Evolutionary conservation across 177 flowering plant species (phyloP).

Genomic region (Vitis hybrid): DNA sequence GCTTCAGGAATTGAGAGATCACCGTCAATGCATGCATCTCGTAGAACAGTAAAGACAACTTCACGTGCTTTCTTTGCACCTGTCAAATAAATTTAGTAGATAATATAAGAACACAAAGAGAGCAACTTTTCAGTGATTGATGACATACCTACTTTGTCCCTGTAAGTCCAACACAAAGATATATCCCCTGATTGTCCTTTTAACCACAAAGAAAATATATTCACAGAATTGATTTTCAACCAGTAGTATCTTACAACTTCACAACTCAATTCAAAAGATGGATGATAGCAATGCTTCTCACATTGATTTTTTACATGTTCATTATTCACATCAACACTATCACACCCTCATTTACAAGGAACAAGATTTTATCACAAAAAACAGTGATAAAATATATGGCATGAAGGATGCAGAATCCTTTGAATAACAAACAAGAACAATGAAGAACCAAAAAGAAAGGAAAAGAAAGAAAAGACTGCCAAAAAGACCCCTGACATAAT

Average conservation of each 20-base stretch:
- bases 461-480: too few species aligned
- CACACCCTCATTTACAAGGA: too few species aligned
- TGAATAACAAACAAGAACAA: too few species aligned
- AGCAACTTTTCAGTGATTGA: too few species aligned
- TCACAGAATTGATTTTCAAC: not conserved
- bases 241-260: not conserved
- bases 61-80: slow-evolving; percentile 94
- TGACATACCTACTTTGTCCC: too few species aligned
- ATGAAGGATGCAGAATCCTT: too few species aligned
- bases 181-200: too few species aligned
- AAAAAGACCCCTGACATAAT: too few species aligned
- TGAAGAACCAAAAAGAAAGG: too few species aligned
- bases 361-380: not conserved
- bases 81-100: slow-evolving; percentile 20
- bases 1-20: slow-evolving; percentile 86
- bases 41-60: slow-evolving; percentile 66
- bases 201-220: too few species aligned
- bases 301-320: not conserved
- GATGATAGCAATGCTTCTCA: not conserved
- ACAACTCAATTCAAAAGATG: not conserved
- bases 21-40: slow-evolving; percentile 77
- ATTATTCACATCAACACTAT: too few species aligned
- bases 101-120: not conserved
- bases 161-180: not conserved
- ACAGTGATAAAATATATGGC: too few species aligned